A percentile compares a stretch with the other conserved stretches of the same genome.
Conservation (phyloP, 805 yeast species). For the Schwanniomyces occidentalis region DNA sequence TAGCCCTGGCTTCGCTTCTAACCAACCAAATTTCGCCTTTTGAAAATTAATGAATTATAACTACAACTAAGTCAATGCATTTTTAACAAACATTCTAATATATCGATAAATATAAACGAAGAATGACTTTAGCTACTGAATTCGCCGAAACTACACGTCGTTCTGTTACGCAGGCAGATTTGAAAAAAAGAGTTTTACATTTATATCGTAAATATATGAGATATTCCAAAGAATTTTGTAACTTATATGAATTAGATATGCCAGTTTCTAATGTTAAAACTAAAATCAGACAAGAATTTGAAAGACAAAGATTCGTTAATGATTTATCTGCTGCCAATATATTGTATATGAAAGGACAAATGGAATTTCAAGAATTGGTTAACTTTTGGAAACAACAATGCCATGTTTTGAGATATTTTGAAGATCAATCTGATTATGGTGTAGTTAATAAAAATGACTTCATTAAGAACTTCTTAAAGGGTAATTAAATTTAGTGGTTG, state of each 20-base stretch:
- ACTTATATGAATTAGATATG: slow-evolving; percentile 70
- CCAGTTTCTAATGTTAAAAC: slow-evolving; percentile 80
- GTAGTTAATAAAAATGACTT: slow-evolving; percentile 60
- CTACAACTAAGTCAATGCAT: not conserved
- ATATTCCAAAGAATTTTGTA: slow-evolving; percentile 58
- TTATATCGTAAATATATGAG: slow-evolving; percentile 73
- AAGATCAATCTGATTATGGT: slow-evolving; percentile 59
- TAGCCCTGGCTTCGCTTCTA: slow-evolving; percentile 7
- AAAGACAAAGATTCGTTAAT: slow-evolving; percentile 73
- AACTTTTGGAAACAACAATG: slow-evolving; percentile 91
- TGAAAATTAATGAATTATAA: slow-evolving; percentile 7
- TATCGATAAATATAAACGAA: no score
- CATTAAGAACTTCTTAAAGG: slow-evolving; percentile 72
- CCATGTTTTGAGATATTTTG: slow-evolving; percentile 81
- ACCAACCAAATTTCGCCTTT: slow-evolving; percentile 26
- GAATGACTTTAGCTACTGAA: slow-evolving; percentile 71
- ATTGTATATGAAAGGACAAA: slow-evolving; percentile 77
- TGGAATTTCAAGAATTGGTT: slow-evolving; percentile 86
- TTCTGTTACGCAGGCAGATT: slow-evolving; percentile 58
- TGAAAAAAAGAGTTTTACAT: slow-evolving; percentile 62
- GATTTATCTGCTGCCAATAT: slow-evolving; percentile 68
- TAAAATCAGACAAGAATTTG: slow-evolving; percentile 86
- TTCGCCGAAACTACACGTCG: slow-evolving; percentile 80
- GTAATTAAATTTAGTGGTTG: slow-evolving; percentile 32
- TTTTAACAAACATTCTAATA: not conserved